Conservation (phyloP, 2,329 filamentous ascomycete genomes). For the Xylaria sp. region DNA sequence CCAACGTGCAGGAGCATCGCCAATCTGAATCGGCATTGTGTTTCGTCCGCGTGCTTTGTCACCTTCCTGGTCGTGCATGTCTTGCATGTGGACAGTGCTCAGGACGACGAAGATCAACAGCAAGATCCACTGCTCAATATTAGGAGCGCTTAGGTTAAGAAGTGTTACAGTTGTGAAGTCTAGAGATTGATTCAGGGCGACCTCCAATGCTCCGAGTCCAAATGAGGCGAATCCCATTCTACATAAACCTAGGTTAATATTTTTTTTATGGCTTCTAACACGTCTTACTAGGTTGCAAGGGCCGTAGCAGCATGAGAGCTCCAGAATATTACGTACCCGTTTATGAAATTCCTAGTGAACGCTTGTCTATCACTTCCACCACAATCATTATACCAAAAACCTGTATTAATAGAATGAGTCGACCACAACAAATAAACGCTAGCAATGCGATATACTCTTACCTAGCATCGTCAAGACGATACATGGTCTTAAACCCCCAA, state of each 20-base stretch:
- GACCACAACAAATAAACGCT: too few relatives aligned
- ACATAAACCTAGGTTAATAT: background rate
- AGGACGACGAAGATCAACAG: slow-evolving; percentile 34
- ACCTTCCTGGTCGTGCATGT: slow-evolving; percentile 41
- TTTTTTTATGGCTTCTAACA: background rate
- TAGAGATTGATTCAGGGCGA: background rate
- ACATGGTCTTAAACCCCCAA: slow-evolving; percentile 4
- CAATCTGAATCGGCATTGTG: slow-evolving; percentile 37
- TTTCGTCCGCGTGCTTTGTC: slow-evolving; percentile 35
- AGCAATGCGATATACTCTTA: slow-evolving; percentile 16
- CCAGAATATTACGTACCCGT: background rate
- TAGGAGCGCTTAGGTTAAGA: background rate
- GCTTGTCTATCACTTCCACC: slow-evolving; percentile 36
- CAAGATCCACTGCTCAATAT: slow-evolving; percentile 28
- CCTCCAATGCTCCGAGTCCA: slow-evolving; percentile 17
- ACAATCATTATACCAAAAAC: slow-evolving; percentile 40
- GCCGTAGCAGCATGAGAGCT: background rate
- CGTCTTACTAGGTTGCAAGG: background rate
- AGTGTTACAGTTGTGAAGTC: slow-evolving; percentile 6
- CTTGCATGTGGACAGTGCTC: slow-evolving; percentile 41
- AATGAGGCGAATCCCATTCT: slow-evolving; percentile 20
- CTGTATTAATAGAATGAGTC: slow-evolving; percentile 16
- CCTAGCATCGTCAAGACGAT: background rate
- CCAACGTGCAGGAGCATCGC: slow-evolving; percentile 28
- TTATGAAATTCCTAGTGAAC: slow-evolving; percentile 32